These are phyloP conservation scores for Pilaira anomala DNA, from an alignment of 192 early-diverging fungal genomes.

Conservation along the genomic window DNA sequence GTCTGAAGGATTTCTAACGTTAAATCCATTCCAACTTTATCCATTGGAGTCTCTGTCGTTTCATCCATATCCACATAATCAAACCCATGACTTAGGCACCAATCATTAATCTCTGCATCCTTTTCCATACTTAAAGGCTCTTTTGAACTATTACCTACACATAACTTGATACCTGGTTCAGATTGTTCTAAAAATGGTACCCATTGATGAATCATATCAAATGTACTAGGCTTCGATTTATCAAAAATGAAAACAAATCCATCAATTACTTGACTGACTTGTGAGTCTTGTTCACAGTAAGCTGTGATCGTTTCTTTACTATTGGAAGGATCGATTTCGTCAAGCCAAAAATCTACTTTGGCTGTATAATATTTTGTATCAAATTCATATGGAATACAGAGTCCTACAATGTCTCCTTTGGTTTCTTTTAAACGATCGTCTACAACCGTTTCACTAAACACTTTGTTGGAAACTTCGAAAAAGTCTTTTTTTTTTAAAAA, in stretches of 20 bases:
- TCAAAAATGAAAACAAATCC: constrained; percentile 62
- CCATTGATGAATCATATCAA: constrained; percentile 53
- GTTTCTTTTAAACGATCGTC: constrained; percentile 16
- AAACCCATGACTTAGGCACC: constrained; percentile 60
- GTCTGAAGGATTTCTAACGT: constrained; percentile 59
- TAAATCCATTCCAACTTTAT: constrained; percentile 51
- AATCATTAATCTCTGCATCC: constrained; percentile 52
- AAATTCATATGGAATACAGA: constrained; percentile 51
- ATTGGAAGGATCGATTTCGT: constrained; percentile 42
- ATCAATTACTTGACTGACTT: constrained; percentile 51
- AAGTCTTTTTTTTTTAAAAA: background rate
- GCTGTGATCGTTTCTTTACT: constrained; percentile 12
- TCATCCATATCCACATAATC: constrained; percentile 60
- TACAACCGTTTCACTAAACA: too few species aligned
- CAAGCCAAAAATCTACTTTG: constrained; percentile 61
- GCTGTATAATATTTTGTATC: constrained; percentile 70
- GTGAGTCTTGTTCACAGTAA: constrained; percentile 33
- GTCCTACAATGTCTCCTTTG: constrained; percentile 32
- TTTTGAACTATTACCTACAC: constrained; percentile 37
- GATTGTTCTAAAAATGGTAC: constrained; percentile 47
- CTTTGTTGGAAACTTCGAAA: constrained; percentile 8
- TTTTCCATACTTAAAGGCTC: constrained; percentile 3
- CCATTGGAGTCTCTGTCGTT: constrained; percentile 11
- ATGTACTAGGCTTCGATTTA: constrained; percentile 55
- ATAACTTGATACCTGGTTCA: constrained; percentile 54